A percentile compares a stretch with the other conserved stretches of the same genome.
phyloP scores from a whole-genome alignment of 768 basidiomycete species.

The Pholiota microspora region DNA sequence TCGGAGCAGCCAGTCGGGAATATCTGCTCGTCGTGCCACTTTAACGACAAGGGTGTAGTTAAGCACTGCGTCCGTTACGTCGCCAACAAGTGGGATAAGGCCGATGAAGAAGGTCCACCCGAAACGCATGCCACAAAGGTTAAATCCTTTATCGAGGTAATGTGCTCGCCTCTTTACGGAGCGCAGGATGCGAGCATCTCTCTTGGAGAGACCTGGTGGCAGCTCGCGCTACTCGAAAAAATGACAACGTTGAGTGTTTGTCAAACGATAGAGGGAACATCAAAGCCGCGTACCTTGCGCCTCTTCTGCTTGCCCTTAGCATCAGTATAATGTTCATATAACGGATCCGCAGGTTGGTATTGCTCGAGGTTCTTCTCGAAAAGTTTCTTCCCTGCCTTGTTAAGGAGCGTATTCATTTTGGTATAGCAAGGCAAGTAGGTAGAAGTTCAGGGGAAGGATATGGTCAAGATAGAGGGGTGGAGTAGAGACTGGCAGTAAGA shows the following conservation, averaged over 20 bases:
- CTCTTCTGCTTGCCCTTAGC: conserved; percentile 53
- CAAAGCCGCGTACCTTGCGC: conserved; percentile 44
- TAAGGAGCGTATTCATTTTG: background rate
- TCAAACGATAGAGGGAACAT: background rate
- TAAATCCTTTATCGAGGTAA: conserved; percentile 86
- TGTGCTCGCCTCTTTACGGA: conserved; percentile 78
- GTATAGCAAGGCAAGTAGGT: too few relatives aligned
- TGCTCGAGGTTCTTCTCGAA: conserved; percentile 63
- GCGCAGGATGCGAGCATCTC: conserved; percentile 73
- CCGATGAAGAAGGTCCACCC: conserved; percentile 87
- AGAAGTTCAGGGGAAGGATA: too few relatives aligned
- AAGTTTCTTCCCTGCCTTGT: conserved; percentile 52
- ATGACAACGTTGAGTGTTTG: too few relatives aligned
- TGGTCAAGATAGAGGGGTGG: too few relatives aligned
- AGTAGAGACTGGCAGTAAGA: too few relatives aligned
- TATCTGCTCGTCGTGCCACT: conserved; percentile 73
- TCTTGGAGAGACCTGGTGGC: conserved; percentile 73
- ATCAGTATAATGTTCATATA: conserved; percentile 66
- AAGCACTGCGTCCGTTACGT: conserved; percentile 57
- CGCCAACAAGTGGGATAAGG: conserved; percentile 68
- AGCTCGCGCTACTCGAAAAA: conserved; percentile 72
- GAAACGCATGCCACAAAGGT: conserved; percentile 74
- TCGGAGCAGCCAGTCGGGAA: conserved; percentile 59
- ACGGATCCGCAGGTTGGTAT: conserved; percentile 70
- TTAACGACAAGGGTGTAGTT: conserved; percentile 77